Evolutionary conservation across 2,329 filamentous ascomycete species (phyloP), one percentile per base, ranked within the genome.

Genomic region (Trichoderma harzianum): DNA sequence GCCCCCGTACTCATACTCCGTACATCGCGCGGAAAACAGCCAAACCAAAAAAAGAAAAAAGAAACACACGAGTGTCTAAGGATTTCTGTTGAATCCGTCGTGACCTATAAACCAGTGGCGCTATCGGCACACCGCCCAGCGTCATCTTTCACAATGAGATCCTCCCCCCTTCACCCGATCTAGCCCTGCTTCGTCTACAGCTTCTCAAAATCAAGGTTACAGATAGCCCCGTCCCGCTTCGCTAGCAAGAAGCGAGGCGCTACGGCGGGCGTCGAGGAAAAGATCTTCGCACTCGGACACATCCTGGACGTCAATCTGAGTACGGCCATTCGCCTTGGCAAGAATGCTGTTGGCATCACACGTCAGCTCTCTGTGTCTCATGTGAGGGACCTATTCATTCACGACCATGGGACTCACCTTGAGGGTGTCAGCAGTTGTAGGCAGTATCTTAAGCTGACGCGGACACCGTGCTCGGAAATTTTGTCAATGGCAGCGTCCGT

Each of bases 371-470:
- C 72, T 74, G 73, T 78, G 78, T 79, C 77, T 81, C 75, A 75
- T 76, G 78, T 72, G 68, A 68, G 60, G 26, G 43, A 72, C 63
- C 61, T 67, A 26, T 67, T 28, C 64, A 66, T 69, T 60, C 55
- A 65, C 21, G 47, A 28, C 69, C 57, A 65, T 63, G 34, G 11
- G 58, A 81, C 85, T 79, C 83, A 90, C 88, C 88, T 95, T 67
- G 94, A 92, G 2, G 95, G 95, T 30, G 94, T 93, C 77, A 99
- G 86, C 76, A 99, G 84, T 84, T 98, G 96, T 80, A 99, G 85
- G 76, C 95, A 95, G 84, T 99, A 99, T 76, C 96, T 87, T 83
- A 99, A 83, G 80, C 93, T 97, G 79, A 98, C 94, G 77, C 91
- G 92, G 78, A 93, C 93, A 76, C 96, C 96, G 77, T 97, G 91